A percentile compares a stretch with the other conserved stretches of the same genome.
These are phyloP conservation scores for Puccinia sorghi DNA, from an alignment of 1,284 basidiomycete species.

Conservation along the genomic window DNA sequence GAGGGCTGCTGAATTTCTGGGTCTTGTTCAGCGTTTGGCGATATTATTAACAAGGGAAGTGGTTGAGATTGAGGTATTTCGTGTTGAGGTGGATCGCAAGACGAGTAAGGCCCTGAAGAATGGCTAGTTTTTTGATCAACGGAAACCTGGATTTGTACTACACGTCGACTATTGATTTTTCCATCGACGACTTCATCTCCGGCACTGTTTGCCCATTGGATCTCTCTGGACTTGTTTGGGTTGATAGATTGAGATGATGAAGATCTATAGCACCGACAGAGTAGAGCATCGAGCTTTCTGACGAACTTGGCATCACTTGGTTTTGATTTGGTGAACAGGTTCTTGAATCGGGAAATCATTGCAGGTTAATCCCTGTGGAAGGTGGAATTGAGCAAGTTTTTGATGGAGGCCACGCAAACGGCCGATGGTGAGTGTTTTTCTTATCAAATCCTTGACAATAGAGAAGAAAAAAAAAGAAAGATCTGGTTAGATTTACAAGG, in stretches of 20 bases:
- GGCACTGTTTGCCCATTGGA: not conserved
- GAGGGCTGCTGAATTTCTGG: not conserved
- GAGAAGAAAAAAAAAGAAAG: too few species aligned
- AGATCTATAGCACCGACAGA: constrained; percentile 1
- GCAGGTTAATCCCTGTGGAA: not conserved
- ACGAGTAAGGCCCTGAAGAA: not conserved
- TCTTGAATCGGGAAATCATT: constrained; percentile 23
- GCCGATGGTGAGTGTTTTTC: not conserved
- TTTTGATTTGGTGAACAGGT: constrained; percentile 14
- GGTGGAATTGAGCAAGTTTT: not conserved
- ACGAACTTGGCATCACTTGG: constrained; percentile 7
- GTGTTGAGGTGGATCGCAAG: not conserved
- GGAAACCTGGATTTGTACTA: constrained; percentile 1
- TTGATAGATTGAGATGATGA: constrained; percentile 12
- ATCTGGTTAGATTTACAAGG: not conserved
- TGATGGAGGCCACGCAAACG: not conserved
- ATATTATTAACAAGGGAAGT: not conserved
- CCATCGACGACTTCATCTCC: not conserved
- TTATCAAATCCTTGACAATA: not conserved
- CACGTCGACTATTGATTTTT: constrained; percentile 3
- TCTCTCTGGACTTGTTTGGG: not conserved
- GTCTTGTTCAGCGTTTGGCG: not conserved
- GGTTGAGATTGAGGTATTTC: not conserved
- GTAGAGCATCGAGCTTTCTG: constrained; percentile 8
- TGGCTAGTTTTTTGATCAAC: not conserved